Conservation (phyloP, 306 rosid species). For the Cucumis cinereus region DNA sequence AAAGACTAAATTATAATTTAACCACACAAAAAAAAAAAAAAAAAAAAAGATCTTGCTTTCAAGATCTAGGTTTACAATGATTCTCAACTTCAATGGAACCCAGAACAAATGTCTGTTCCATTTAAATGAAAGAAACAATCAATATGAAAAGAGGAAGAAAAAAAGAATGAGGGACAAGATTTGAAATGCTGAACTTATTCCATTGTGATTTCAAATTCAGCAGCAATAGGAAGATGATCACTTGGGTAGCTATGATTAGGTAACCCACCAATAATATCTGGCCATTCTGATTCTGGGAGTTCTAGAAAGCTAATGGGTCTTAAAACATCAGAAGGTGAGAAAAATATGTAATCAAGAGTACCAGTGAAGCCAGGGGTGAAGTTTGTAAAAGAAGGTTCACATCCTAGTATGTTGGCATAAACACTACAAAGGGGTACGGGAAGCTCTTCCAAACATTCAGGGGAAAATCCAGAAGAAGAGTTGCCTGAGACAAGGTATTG, state of each 20-base stretch:
- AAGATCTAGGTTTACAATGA: not conserved
- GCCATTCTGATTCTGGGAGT: slow-evolving; percentile 49
- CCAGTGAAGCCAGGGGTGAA: slow-evolving; percentile 88
- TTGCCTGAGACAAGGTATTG: slow-evolving; percentile 51
- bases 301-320: slow-evolving; percentile 68
- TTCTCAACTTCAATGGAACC: not conserved
- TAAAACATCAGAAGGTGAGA: slow-evolving; percentile 41
- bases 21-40: not conserved
- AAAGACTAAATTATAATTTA: not conserved
- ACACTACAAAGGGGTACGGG: slow-evolving; percentile 62
- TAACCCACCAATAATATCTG: slow-evolving; percentile 65
- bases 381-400: slow-evolving; percentile 86
- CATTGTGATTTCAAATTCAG: slow-evolving; percentile 50
- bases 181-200: slow-evolving; percentile 8
- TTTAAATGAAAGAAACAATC: not conserved
- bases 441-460: slow-evolving; percentile 32
- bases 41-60: not conserved
- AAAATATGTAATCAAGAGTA: slow-evolving; percentile 68
- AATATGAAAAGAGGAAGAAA: too few relatives aligned
- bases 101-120: not conserved
- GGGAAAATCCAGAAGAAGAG: slow-evolving; percentile 20
- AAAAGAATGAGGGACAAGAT: not conserved
- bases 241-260: slow-evolving; percentile 73
- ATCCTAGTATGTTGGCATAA: slow-evolving; percentile 40
- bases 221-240: slow-evolving; percentile 88